These are phyloP conservation scores for Penicillium soppii DNA, from an alignment of 495 filamentous ascomycete genomes.

Conservation along the genomic window DNA sequence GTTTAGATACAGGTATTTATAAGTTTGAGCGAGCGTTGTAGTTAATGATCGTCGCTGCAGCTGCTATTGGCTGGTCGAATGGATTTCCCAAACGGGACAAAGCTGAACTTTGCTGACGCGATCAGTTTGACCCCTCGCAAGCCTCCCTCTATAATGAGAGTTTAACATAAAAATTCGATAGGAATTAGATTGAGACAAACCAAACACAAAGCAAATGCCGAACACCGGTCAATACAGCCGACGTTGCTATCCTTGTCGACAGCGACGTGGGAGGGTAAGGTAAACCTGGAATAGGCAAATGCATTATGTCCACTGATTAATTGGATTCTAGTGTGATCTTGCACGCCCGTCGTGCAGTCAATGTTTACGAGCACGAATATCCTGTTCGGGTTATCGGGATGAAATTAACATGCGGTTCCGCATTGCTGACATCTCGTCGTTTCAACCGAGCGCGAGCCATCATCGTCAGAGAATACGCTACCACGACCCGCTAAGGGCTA, in stretches of 20 bases:
- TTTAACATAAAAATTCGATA: too few species aligned
- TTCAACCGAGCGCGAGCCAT: slow-evolving; percentile 5
- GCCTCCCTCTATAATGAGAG: background rate
- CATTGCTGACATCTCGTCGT: slow-evolving; percentile 6
- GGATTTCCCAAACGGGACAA: too few species aligned
- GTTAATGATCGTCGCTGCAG: too few species aligned
- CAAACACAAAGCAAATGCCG: slow-evolving; percentile 4
- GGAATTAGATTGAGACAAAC: too few species aligned
- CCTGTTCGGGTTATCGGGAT: slow-evolving; percentile 12
- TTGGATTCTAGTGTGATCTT: slow-evolving; percentile 6
- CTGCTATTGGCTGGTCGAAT: too few species aligned
- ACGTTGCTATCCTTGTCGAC: slow-evolving; percentile 10
- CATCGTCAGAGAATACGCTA: slow-evolving; percentile 6
- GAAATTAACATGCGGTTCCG: slow-evolving; percentile 13
- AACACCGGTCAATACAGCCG: slow-evolving; percentile 16
- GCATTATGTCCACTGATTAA: slow-evolving; percentile 2
- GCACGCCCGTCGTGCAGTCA: slow-evolving; percentile 9
- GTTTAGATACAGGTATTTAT: background rate
- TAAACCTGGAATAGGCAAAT: background rate
- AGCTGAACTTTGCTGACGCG: background rate
- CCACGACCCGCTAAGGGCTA: slow-evolving; percentile 4
- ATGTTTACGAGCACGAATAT: slow-evolving; percentile 8
- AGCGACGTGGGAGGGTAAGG: slow-evolving; percentile 9
- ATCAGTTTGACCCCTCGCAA: background rate
- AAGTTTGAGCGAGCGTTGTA: background rate